phyloP scores from a whole-genome alignment of 257 asterid species.

The Salvia miltiorrhiza region DNA sequence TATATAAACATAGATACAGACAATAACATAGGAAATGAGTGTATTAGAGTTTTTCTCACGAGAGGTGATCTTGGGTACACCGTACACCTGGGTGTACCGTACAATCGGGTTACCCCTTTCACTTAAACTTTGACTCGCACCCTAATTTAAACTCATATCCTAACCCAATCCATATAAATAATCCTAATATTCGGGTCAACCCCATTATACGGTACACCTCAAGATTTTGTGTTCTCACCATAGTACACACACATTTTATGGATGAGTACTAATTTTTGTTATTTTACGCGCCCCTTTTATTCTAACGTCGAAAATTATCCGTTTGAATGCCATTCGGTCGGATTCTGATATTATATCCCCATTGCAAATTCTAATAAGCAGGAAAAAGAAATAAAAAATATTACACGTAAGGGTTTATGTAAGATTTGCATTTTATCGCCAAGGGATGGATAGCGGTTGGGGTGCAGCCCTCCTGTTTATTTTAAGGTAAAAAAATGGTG shows the following conservation, averaged over 20 bases:
- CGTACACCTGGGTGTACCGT: too few species aligned
- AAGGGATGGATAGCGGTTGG: not conserved
- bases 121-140: too few species aligned
- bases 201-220: too few species aligned
- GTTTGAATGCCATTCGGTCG: not conserved
- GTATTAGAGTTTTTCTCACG: too few species aligned
- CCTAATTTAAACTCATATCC: too few species aligned
- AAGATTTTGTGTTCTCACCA: too few species aligned
- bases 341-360: not conserved
- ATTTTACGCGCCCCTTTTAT: not conserved
- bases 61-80: too few species aligned
- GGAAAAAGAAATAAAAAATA: not conserved
- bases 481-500: slow-evolving; percentile 3
- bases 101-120: too few species aligned
- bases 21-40: too few species aligned
- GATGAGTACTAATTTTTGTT: not conserved
- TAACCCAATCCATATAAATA: too few species aligned
- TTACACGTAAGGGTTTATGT: not conserved
- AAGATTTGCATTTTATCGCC: not conserved
- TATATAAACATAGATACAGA: too few species aligned
- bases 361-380: not conserved
- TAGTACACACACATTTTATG: not conserved
- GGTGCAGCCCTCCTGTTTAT: not conserved
- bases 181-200: too few species aligned
- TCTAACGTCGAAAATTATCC: not conserved